Base-by-base conservation (phyloP, 148 eudicot species). In the Fallopia convolvulus region DNA sequence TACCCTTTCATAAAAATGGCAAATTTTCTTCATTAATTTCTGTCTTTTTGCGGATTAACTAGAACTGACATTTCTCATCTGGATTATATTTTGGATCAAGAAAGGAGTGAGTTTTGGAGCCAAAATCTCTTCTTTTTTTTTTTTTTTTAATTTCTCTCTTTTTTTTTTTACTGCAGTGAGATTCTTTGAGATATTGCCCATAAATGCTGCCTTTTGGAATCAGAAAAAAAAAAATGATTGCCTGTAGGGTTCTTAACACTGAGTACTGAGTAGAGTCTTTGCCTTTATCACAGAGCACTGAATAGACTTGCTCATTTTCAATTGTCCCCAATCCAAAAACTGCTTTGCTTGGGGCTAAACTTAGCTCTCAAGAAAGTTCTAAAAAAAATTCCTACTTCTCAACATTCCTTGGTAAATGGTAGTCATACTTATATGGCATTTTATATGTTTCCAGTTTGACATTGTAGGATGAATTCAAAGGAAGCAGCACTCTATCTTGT, bases 171-270 rank as follows among this genome's bases (percentile, higher is more conserved):
- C 76, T 49, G 76, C 18, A 11, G 56, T 46, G n/a, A 74, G 76
- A 74, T 74, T 46, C 58, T 20, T 47, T 50, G 3, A 44, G 76
- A 74, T 74, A 48, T 44, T 44, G 76, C 9, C 49, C 40, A 47
- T 74, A 49, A 74, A 74, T 74, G 76, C 55, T 49, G 58, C 20
- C 40, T 50, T 74, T 48, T 10, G 58, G 39, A 23, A 42, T 56
- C 14, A 74, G 76, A 2, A 66, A 18, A 39, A 18, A 39, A 14
- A 15, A 39, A 39, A 33, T 33, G 72, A 36, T 42, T 18, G 11
- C 15, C 46, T 68, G 72, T 30, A 65, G 70, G 70, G 41, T 32
- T 65, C 70, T 65, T 65, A 65, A 65, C 41, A 30, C 49, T 40
- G 74, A 18, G 74, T 72, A 44, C n/a, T n/a, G n/a, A 26, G 30